These are phyloP conservation scores for Mrakiaceae sp. DNA, from an alignment of 1,284 basidiomycete genomes.

Conservation along the genomic window DNA sequence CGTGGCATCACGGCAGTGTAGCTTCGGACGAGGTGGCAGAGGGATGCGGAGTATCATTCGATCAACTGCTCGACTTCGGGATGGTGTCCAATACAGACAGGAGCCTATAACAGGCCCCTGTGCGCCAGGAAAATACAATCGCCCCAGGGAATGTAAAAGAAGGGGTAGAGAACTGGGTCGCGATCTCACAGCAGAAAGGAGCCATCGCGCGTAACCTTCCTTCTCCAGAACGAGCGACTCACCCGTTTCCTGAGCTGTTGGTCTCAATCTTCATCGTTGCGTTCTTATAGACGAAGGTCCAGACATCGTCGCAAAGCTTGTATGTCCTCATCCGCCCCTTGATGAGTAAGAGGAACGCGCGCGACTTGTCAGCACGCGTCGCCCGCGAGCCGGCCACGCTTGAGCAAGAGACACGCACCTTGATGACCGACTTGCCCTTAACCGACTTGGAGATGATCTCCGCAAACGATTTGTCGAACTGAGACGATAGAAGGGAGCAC, in stretches of 20 bases:
- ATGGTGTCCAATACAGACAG: background rate
- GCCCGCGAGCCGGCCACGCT: background rate
- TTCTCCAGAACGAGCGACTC: conserved; percentile 6
- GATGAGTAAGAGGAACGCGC: background rate
- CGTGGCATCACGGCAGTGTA: conserved; percentile 25
- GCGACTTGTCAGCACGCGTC: background rate
- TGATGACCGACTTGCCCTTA: conserved; percentile 81
- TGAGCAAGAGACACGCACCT: conserved; percentile 43
- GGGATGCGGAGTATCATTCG: conserved; percentile 8
- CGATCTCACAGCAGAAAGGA: no score
- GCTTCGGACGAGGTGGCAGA: background rate
- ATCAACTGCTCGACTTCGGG: background rate
- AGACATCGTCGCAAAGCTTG: conserved; percentile 90
- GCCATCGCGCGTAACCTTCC: conserved; percentile 18
- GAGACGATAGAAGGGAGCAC: conserved; percentile 11
- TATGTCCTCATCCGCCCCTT: conserved; percentile 50
- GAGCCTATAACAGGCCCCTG: no score
- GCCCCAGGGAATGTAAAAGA: background rate
- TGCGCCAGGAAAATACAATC: no score
- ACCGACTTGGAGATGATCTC: conserved; percentile 82
- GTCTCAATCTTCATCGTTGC: conserved; percentile 90
- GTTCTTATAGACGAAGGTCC: conserved; percentile 91
- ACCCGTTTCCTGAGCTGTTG: conserved; percentile 36
- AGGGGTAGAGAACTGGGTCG: background rate
- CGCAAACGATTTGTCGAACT: conserved; percentile 92